Base-by-base conservation (phyloP, 1,284 basidiomycete genomes). In the Cutaneotrichosporon dermatis region DNA sequence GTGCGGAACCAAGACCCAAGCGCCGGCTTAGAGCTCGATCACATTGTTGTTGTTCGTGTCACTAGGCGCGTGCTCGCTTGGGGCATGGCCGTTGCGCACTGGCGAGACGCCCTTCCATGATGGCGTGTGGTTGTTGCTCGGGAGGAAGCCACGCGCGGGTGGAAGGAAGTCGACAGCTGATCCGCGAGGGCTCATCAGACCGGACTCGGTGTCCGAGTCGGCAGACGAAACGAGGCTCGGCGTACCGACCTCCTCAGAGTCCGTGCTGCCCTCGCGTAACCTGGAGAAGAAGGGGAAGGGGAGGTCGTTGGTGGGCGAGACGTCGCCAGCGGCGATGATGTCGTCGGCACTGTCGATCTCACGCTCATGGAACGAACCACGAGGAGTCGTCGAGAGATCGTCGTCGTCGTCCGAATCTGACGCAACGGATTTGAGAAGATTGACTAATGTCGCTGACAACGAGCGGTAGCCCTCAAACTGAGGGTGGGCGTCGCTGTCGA, bases 381-480 rank as follows among this genome's bases (percentile, higher is more conserved):
- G 58, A 4, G 54, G 44, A 13, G 58, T 58, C 25, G 25, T 25
- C 25, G 25, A 54, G 25, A 41, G 43, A 40, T 58, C 60, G 25
- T 62, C 61, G 42, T 62, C 57, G 43, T 39, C 50, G 8, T 39
- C 36, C 15, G 37, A 42, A 4, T 36, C 53, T 16, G 55, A 59
- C 15, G 60, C 64, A 40, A 73, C 65, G 8, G 49, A 57, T 34
- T 59, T 52, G 8, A 76, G 64, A 36, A 76, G 56, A 34, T 72
- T 64, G 36, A 61, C 68, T 3, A 76, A 58, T 0, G 69, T 73
- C 12, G 74, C 66, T 9, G 73, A 75, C 6, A 76, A 58, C 43
- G 69, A 71, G 42, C 70, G 66, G 60, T 76, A 76, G 34, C 75
- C 75, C 52, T 75, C 74, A 51, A 76, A 76, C 59, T 73, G 69